phyloP scores from a whole-genome alignment of 2,329 filamentous ascomycete species.

The Ophiostoma ips region DNA sequence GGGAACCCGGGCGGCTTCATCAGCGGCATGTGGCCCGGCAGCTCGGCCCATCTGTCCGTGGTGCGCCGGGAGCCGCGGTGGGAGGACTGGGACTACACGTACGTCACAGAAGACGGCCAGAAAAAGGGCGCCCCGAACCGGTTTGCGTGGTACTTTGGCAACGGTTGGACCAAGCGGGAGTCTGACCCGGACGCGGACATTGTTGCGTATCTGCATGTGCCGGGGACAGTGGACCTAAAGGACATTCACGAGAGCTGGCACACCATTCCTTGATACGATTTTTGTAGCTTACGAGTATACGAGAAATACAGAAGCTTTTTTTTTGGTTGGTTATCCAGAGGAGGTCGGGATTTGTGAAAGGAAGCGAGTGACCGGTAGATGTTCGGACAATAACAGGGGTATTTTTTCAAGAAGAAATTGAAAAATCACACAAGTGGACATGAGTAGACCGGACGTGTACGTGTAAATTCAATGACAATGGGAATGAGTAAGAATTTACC shows the following conservation, averaged over 20 bases:
- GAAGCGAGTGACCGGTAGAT: no score
- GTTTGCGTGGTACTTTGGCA: constrained; percentile 31
- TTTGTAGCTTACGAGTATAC: neutral
- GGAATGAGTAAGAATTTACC: no score
- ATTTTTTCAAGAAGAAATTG: no score
- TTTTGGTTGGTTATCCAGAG: no score
- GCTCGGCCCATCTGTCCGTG: constrained; percentile 16
- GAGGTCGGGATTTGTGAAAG: no score
- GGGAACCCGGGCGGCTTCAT: constrained; percentile 18
- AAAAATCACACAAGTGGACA: no score
- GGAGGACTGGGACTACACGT: constrained; percentile 22
- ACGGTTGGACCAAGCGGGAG: constrained; percentile 29
- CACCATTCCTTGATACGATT: neutral
- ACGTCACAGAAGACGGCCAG: constrained; percentile 32
- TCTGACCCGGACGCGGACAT: constrained; percentile 25
- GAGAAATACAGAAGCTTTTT: no score
- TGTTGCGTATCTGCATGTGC: constrained; percentile 30
- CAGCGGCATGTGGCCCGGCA: constrained; percentile 17
- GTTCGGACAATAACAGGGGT: no score
- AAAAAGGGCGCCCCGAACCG: constrained; percentile 6
- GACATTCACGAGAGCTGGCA: constrained; percentile 56
- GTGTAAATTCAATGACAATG: no score
- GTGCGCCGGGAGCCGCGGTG: constrained; percentile 18
- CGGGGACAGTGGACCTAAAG: constrained; percentile 43
- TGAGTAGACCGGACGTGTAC: no score